Evolutionary conservation across 2,329 filamentous ascomycete genomes (phyloP).

Genomic region (Rhynchosporium secalis): DNA sequence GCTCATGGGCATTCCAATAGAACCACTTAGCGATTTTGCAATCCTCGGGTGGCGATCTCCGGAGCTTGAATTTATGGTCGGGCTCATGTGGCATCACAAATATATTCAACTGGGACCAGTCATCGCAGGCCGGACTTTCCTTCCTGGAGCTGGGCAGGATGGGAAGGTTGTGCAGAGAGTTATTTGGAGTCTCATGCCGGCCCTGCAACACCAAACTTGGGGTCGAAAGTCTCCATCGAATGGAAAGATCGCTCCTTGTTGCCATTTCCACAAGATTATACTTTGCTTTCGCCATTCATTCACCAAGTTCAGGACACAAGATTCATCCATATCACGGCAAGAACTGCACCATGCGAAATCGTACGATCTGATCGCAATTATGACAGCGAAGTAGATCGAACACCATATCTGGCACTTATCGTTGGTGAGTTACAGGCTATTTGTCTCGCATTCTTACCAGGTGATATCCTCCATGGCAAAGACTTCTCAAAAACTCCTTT

Average conservation of each 20-base stretch:
- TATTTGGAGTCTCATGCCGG: background rate
- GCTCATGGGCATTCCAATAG: constrained; percentile 11
- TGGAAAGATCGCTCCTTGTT: background rate
- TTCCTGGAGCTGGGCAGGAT: constrained; percentile 15
- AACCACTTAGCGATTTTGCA: background rate
- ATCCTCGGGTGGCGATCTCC: background rate
- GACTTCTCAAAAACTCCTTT: background rate
- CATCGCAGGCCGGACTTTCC: background rate
- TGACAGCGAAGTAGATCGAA: too few relatives aligned
- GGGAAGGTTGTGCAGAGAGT: background rate
- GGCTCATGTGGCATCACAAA: constrained; percentile 8
- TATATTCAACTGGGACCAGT: background rate
- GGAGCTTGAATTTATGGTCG: constrained; percentile 5
- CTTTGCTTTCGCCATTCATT: background rate
- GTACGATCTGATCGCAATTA: background rate
- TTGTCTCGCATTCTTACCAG: background rate
- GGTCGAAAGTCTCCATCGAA: background rate
- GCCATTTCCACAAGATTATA: background rate
- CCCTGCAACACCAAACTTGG: background rate
- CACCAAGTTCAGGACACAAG: background rate
- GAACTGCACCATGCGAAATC: background rate
- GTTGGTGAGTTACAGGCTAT: background rate
- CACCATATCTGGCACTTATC: constrained; percentile 1
- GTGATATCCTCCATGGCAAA: background rate
- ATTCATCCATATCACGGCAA: constrained; percentile 4